Evolutionary conservation across 768 basidiomycete species (phyloP).

Genomic region (Nevesoporus exiguus): DNA sequence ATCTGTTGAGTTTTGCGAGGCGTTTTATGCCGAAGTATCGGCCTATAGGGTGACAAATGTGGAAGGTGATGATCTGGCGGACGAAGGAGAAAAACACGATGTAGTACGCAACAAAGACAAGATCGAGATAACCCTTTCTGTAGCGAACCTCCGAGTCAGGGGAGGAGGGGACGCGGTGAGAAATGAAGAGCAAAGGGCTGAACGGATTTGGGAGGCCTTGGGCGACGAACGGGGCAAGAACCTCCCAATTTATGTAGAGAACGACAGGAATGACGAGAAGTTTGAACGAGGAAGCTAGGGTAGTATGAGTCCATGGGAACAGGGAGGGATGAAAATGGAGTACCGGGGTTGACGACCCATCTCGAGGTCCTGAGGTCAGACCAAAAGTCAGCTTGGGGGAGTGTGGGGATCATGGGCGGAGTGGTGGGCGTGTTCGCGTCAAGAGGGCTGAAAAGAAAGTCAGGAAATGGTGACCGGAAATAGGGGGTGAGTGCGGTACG

Average conservation of each 20-base stretch:
- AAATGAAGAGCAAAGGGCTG: constrained; percentile 64
- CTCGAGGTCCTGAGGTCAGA: constrained; percentile 48
- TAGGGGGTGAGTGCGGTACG: neutral
- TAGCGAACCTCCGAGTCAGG: constrained; percentile 57
- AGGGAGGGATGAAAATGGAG: neutral
- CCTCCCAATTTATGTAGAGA: constrained; percentile 63
- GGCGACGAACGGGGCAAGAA: constrained; percentile 46
- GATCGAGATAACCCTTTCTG: constrained; percentile 69
- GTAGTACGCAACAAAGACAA: constrained; percentile 77
- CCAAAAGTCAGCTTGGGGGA: constrained; percentile 33
- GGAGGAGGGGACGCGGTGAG: constrained; percentile 54
- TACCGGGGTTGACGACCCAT: constrained; percentile 78
- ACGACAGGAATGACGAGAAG: constrained; percentile 59
- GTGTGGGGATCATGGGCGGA: constrained; percentile 1
- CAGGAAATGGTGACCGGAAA: neutral
- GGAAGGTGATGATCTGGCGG: constrained; percentile 69
- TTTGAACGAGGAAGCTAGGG: constrained; percentile 62
- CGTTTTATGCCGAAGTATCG: constrained; percentile 66
- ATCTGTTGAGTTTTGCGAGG: constrained; percentile 68
- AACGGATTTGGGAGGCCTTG: constrained; percentile 68
- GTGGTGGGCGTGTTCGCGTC: neutral
- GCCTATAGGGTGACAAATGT: constrained; percentile 65
- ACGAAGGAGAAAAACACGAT: constrained; percentile 88
- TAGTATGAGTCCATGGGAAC: neutral
- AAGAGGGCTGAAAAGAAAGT: neutral